A percentile compares a stretch with the other conserved stretches of the same genome.
These are phyloP conservation scores for Histomonas meleagridis DNA, from an alignment of 208 protist genomes.

Conservation along the genomic window DNA sequence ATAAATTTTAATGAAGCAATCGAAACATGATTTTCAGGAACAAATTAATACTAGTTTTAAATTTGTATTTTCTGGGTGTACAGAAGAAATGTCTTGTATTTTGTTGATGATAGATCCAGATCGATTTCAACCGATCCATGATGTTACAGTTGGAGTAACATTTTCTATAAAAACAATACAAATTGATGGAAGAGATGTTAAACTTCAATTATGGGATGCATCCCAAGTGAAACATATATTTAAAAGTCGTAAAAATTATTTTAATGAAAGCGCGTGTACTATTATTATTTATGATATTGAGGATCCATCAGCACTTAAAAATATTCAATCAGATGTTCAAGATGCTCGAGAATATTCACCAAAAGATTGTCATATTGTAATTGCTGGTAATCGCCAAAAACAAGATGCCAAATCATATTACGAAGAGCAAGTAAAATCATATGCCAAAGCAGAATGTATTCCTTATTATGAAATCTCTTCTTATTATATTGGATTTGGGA, in stretches of 20 bases:
- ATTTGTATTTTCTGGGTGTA: too few species aligned
- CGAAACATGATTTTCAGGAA: too few species aligned
- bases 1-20: too few species aligned
- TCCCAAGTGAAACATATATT: not conserved
- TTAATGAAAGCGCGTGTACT: not conserved
- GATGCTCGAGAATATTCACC: not conserved
- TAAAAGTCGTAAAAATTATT: not conserved
- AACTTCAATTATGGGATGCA: slow-evolving; percentile 1
- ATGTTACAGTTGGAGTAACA: not conserved
- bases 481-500: not conserved
- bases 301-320: not conserved
- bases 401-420: not conserved
- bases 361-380: not conserved
- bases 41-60: too few species aligned
- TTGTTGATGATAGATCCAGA: not conserved
- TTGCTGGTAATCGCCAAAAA: not conserved
- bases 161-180: not conserved
- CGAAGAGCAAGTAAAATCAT: not conserved
- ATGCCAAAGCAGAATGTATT: not conserved
- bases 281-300: slow-evolving; percentile 3
- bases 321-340: not conserved
- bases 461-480: not conserved
- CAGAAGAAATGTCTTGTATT: not conserved
- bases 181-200: not conserved
- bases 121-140: not conserved